phyloP scores from a whole-genome alignment of 768 basidiomycete genomes.

The Suillus subaureus region DNA sequence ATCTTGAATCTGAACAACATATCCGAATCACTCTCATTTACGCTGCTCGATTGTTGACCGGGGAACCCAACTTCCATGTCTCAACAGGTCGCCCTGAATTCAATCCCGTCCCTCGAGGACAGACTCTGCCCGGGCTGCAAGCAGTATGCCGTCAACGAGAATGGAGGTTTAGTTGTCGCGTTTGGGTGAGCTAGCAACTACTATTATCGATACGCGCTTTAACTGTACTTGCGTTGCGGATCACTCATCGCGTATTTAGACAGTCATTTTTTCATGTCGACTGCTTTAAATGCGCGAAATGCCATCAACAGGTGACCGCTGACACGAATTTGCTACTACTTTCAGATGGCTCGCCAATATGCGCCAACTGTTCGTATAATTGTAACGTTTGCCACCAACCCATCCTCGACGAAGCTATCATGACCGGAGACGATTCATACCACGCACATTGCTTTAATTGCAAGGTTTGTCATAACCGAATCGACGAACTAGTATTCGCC shows the following conservation, averaged over 20 bases:
- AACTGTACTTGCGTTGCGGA: slow-evolving; percentile 9
- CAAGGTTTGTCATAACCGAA: slow-evolving; percentile 89
- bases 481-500: slow-evolving; percentile 97
- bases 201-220: slow-evolving; percentile 9
- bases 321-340: slow-evolving; percentile 97
- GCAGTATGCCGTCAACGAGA: slow-evolving; percentile 75
- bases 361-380: slow-evolving; percentile 89
- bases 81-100: slow-evolving; percentile 8
- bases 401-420: slow-evolving; percentile 98
- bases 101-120: slow-evolving; percentile 44
- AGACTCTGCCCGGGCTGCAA: slow-evolving; percentile 83
- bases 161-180: slow-evolving; percentile 88
- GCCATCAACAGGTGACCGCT: slow-evolving; percentile 87
- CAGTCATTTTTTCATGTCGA: slow-evolving; percentile 94
- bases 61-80: slow-evolving; percentile 18
- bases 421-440: slow-evolving; percentile 99
- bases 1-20: neutral
- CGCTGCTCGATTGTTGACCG: slow-evolving; percentile 3
- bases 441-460: slow-evolving; percentile 99
- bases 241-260: slow-evolving; percentile 41
- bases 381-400: slow-evolving; percentile 94
- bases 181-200: slow-evolving; percentile 72
- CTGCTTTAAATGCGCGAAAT: slow-evolving; percentile 98
- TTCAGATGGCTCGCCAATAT: slow-evolving; percentile 97
- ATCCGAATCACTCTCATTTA: neutral